Conservation (phyloP, 495 filamentous ascomycete species). For the Amphirosellinia nigrospora region DNA sequence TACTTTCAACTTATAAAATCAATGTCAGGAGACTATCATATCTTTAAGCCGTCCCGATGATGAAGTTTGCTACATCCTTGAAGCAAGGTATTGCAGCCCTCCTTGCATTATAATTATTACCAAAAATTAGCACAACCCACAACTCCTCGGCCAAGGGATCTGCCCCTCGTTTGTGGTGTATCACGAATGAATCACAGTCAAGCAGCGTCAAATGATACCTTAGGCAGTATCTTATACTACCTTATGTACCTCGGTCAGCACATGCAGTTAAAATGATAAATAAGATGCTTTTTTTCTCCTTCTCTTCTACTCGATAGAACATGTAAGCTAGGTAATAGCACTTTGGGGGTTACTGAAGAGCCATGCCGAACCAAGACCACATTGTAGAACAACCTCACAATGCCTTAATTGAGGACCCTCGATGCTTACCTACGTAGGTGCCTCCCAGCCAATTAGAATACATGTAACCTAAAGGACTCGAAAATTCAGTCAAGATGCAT, state of each 20-base stretch:
- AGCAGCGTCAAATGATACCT: constrained; percentile 4
- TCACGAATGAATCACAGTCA: constrained; percentile 1
- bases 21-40: constrained; percentile 6
- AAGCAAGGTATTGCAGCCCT: not conserved
- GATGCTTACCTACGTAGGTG: no score
- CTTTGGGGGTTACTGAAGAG: not conserved
- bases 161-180: not conserved
- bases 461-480: no score
- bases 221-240: not conserved
- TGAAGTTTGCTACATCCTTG: not conserved
- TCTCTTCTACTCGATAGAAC: not conserved
- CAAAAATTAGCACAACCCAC: not conserved
- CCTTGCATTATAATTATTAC: constrained; percentile 10
- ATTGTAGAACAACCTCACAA: not conserved
- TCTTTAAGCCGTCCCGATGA: not conserved
- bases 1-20: not conserved
- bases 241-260: not conserved
- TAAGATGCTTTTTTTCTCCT: not conserved
- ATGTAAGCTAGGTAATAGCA: not conserved
- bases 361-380: not conserved
- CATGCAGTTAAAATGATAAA: not conserved
- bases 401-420: not conserved
- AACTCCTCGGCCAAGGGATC: constrained; percentile 1
- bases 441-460: no score
- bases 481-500: no score